phyloP scores from a whole-genome alignment of 2,329 filamentous ascomycete species.

The Venturia effusa region DNA sequence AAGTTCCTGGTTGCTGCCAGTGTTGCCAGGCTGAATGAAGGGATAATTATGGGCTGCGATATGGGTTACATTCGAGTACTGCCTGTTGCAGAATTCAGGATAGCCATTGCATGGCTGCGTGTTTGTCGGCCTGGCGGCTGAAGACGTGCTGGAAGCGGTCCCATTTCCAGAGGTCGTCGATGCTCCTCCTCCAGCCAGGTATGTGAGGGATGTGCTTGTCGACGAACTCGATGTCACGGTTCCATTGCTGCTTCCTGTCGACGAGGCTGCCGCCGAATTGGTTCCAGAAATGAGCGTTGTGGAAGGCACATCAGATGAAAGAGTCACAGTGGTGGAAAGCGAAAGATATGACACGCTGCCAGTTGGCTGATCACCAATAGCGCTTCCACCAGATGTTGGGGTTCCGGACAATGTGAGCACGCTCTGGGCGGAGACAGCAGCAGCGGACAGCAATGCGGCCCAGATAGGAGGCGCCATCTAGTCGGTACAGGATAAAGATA shows the following conservation, averaged over 20 bases:
- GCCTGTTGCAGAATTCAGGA: constrained; percentile 27
- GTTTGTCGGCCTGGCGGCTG: constrained; percentile 23
- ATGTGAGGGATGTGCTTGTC: not conserved
- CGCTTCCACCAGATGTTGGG: not conserved
- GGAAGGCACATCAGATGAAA: not conserved
- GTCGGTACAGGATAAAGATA: not conserved
- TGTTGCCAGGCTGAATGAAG: constrained; percentile 24
- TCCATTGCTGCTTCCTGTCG: not conserved
- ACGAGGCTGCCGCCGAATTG: not conserved
- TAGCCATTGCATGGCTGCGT: constrained; percentile 33
- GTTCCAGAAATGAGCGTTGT: not conserved
- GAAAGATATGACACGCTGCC: not conserved
- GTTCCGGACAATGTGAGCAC: not conserved
- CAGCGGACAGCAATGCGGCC: not conserved
- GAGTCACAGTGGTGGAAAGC: not conserved
- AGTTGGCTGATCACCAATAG: not conserved
- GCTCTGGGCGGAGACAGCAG: not conserved
- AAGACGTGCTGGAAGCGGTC: constrained; percentile 5
- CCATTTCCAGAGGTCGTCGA: constrained; percentile 1
- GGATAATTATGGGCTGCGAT: constrained; percentile 30
- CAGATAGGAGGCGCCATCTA: not conserved
- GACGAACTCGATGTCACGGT: not conserved
- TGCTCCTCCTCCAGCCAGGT: not conserved
- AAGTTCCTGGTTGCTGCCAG: constrained; percentile 26
- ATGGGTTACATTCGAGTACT: constrained; percentile 32